Evolutionary conservation across 2,329 filamentous ascomycete species (phyloP).

Genomic region (Leptographium lundbergii): DNA sequence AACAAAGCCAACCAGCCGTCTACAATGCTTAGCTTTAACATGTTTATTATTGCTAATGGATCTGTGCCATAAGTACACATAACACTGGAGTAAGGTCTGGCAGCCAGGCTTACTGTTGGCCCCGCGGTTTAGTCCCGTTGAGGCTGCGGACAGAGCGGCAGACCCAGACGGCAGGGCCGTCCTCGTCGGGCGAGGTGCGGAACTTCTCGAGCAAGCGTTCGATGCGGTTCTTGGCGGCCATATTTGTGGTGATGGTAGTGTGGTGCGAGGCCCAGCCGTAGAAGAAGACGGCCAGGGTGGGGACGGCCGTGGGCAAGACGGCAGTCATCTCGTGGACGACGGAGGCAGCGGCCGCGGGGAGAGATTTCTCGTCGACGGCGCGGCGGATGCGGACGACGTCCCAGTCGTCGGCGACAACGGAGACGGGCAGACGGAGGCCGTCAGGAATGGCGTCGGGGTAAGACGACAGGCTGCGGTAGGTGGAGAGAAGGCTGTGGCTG

Average conservation of each 20-base stretch:
- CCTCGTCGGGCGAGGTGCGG: constrained; percentile 6
- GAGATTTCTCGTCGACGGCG: constrained; percentile 24
- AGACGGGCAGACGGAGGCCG: constrained; percentile 41
- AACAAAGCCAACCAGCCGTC: too few species aligned
- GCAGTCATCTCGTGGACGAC: constrained; percentile 20
- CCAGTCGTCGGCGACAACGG: constrained; percentile 35
- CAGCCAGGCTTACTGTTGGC: not conserved
- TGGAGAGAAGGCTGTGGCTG: constrained; percentile 2
- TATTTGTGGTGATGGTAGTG: constrained; percentile 62
- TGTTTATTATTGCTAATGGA: not conserved
- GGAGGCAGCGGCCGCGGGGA: constrained; percentile 36
- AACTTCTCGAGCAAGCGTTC: constrained; percentile 7
- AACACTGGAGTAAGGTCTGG: not conserved
- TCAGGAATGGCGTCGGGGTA: constrained; percentile 22
- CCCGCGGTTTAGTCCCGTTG: constrained; percentile 6
- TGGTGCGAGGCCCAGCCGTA: constrained; percentile 53
- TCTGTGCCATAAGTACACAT: not conserved
- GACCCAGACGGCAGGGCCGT: constrained; percentile 8
- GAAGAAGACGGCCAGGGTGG: constrained; percentile 57
- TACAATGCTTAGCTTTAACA: not conserved
- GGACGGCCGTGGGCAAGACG: constrained; percentile 32
- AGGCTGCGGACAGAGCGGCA: constrained; percentile 9
- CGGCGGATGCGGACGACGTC: constrained; percentile 22
- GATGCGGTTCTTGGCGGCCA: constrained; percentile 52
- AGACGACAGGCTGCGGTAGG: constrained; percentile 20